These are phyloP conservation scores for Parietaria judaica DNA, from an alignment of 306 rosid genomes.

Conservation along the genomic window DNA sequence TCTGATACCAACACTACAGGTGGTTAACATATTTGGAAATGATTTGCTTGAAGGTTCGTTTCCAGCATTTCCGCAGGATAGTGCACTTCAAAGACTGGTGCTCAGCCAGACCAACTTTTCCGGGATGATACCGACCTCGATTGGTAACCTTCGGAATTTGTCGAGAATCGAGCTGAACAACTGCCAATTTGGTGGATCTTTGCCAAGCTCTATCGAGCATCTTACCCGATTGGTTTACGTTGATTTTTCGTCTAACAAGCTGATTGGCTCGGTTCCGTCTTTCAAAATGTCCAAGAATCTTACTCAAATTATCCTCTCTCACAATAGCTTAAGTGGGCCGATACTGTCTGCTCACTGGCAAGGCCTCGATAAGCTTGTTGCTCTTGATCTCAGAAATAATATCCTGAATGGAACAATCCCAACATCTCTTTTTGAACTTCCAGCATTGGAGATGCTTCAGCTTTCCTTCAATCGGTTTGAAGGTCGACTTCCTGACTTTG, in stretches of 20 bases:
- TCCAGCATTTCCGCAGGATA: slow-evolving; percentile 13
- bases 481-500: slow-evolving; percentile 9
- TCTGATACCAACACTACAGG: slow-evolving; percentile 16
- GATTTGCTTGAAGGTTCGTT: slow-evolving; percentile 15
- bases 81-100: slow-evolving; percentile 5
- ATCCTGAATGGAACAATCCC: slow-evolving; percentile 23
- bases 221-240: slow-evolving; percentile 16
- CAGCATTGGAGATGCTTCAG: slow-evolving; percentile 5
- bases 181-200: slow-evolving; percentile 20
- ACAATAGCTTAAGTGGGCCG: slow-evolving; percentile 19
- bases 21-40: slow-evolving; percentile 7
- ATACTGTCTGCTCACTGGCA: slow-evolving; percentile 19
- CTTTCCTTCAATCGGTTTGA: slow-evolving; percentile 19
- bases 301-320: slow-evolving; percentile 11
- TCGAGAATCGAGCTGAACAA: slow-evolving; percentile 6
- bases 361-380: slow-evolving; percentile 14
- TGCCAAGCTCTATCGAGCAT: slow-evolving; percentile 16
- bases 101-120: slow-evolving; percentile 12
- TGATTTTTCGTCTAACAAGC: slow-evolving; percentile 9
- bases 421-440: slow-evolving; percentile 15
- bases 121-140: slow-evolving; percentile 19
- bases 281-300: slow-evolving; percentile 16
- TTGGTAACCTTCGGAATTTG: slow-evolving; percentile 17
- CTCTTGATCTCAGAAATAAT: slow-evolving; percentile 21
- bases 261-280: slow-evolving; percentile 27